A percentile compares a stretch with the other conserved stretches of the same genome.
Conservation (phyloP, 2,329 filamentous ascomycete genomes). For the Ceratocystis alfenasii region DNA sequence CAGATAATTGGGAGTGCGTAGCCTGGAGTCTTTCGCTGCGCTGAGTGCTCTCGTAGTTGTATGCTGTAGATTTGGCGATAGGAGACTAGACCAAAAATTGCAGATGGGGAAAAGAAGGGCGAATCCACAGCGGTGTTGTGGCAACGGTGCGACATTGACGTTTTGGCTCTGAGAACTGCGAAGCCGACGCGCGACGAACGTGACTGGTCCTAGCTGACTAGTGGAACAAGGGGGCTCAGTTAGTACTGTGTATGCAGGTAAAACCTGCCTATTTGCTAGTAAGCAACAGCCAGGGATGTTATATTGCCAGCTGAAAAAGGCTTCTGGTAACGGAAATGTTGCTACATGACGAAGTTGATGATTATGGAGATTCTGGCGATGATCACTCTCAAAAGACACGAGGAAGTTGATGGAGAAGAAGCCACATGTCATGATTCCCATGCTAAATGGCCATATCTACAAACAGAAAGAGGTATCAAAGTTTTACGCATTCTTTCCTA, state of each 20-base stretch:
- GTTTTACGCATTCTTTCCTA: background rate
- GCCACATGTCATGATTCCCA: background rate
- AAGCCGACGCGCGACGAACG: constrained; percentile 1
- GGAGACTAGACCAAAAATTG: background rate
- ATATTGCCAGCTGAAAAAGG: constrained; percentile 2
- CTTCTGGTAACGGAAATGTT: background rate
- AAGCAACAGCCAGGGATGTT: background rate
- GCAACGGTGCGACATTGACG: constrained; percentile 3
- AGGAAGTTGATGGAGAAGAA: background rate
- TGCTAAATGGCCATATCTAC: background rate
- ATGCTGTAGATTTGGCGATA: background rate
- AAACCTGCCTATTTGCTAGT: background rate
- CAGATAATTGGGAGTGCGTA: too few species aligned
- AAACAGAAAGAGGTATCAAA: background rate
- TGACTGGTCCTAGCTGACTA: constrained; percentile 1
- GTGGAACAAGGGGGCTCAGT: background rate
- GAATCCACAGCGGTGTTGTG: background rate
- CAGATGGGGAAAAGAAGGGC: background rate
- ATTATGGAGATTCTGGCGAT: background rate
- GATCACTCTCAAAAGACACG: background rate
- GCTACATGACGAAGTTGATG: background rate
- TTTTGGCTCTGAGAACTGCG: background rate
- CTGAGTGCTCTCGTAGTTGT: background rate
- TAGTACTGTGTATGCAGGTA: too few species aligned
- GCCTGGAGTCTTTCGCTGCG: background rate